Percentiles rank a stretch among this genome's conserved stretches.
Conservation (phyloP, 306 rosid species). For the Prunus mume region DNA sequence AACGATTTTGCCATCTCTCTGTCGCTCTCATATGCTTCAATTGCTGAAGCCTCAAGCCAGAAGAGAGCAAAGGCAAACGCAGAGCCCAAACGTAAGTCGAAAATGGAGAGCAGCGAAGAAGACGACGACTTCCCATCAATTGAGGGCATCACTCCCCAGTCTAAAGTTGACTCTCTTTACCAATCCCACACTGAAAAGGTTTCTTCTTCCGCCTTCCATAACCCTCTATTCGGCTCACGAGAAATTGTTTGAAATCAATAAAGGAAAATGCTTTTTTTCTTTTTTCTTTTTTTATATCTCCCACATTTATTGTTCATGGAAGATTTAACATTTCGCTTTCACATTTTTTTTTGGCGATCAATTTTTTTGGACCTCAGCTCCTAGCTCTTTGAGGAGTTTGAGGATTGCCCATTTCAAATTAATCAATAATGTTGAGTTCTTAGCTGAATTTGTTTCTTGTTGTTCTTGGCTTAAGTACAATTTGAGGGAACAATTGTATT, state of each 20-base stretch:
- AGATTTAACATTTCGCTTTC: neutral
- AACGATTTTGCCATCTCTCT: neutral
- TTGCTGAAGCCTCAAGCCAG: neutral
- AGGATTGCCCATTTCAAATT: neutral
- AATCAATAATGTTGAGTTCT: neutral
- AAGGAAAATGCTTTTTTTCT: no score
- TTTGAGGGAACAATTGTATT: neutral
- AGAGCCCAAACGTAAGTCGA: neutral
- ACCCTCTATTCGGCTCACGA: neutral
- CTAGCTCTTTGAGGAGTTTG: neutral
- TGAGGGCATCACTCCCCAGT: constrained; percentile 85
- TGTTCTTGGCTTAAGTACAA: neutral
- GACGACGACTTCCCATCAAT: constrained; percentile 91
- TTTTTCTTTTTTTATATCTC: neutral
- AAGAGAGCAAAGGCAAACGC: neutral
- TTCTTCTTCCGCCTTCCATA: neutral
- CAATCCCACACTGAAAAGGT: constrained; percentile 97
- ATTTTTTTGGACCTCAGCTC: neutral
- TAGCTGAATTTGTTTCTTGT: neutral
- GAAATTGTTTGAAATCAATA: neutral
- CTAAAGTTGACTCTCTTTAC: constrained; percentile 81
- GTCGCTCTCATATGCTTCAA: neutral
- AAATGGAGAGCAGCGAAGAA: constrained; percentile 97
- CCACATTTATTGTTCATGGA: neutral
- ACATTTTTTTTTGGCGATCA: neutral